These are phyloP conservation scores for Emericellopsis atlantica DNA, from an alignment of 2,329 filamentous ascomycete genomes.

Conservation along the genomic window DNA sequence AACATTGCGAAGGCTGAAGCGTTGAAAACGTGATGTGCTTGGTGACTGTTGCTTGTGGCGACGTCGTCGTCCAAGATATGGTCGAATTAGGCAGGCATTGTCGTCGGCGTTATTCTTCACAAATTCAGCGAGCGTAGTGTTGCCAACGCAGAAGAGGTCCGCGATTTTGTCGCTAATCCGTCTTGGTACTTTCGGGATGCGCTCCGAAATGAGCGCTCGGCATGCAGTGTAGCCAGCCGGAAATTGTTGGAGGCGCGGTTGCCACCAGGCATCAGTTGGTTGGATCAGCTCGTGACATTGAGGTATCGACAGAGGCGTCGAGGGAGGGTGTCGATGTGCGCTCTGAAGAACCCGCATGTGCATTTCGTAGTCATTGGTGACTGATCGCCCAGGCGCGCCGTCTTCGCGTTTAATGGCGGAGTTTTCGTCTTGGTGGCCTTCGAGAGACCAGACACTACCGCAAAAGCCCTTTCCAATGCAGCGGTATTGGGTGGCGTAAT, in stretches of 20 bases:
- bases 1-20: constrained; percentile 33
- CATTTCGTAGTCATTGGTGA: constrained; percentile 7
- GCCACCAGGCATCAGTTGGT: background rate
- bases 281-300: background rate
- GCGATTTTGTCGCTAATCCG: constrained; percentile 3
- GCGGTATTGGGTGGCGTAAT: no score
- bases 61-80: constrained; percentile 2
- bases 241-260: constrained; percentile 3
- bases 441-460: background rate
- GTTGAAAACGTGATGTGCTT: background rate
- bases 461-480: background rate
- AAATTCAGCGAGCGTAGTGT: background rate
- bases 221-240: constrained; percentile 5
- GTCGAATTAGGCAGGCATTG: constrained; percentile 1
- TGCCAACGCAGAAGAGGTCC: constrained; percentile 3
- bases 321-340: no score
- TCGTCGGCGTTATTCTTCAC: background rate
- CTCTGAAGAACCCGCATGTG: constrained; percentile 1
- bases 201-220: constrained; percentile 8
- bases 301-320: background rate
- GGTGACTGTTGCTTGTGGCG: background rate
- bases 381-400: constrained; percentile 4
- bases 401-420: constrained; percentile 6
- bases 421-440: background rate
- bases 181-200: constrained; percentile 6